Evolutionary conservation across 2,329 filamentous ascomycete species (phyloP), one percentile per base, ranked within the genome.

Genomic region (Exserohilum rostratum): DNA sequence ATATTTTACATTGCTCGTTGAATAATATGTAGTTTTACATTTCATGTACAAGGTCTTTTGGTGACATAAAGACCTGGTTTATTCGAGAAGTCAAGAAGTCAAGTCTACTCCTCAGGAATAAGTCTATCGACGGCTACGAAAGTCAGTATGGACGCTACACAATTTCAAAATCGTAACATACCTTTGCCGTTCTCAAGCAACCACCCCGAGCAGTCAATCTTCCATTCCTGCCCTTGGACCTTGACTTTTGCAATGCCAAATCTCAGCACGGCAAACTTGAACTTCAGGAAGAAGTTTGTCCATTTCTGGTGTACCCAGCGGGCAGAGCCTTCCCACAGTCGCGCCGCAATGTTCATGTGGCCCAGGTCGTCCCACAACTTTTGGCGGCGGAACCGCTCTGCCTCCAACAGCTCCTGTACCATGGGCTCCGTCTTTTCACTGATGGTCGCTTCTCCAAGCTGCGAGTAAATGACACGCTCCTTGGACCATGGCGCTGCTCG

Each of bases 301-400:
- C 70, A 73, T 46, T 70, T 73, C 49, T 74, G 70, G 40, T 74
- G 65, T 7, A 73, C 58, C 60, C 65, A 71, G 9, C 72, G 66
- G 6, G 68, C 70, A 0, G 61, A 59, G 0, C 68, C 57, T 43
- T 73, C 69, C 69, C 69, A 72, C 0, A 54, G 40, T 13, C 63
- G 62, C 2, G 50, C 39, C 3, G 65, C 12, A 13, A 71, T 61
- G n/a, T 62, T 67, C 55, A 66, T 51, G 6, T 62, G 55, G 25
- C 57, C 66, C 37, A 74, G 46, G n/a, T 65, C 70, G 12, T 70
- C 58, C 40, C 57, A 65, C 3, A 74, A 51, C 2, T 47, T 65
- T 50, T 72, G 69, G 6, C 53, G 57, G 40, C 65, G 47, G 10
- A 68, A 65, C 29, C 70, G 59, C 1, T 73, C 64, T 9, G 69